phyloP scores from a whole-genome alignment of 1,284 basidiomycete species.

The Ustanciosporium gigantosporum region DNA sequence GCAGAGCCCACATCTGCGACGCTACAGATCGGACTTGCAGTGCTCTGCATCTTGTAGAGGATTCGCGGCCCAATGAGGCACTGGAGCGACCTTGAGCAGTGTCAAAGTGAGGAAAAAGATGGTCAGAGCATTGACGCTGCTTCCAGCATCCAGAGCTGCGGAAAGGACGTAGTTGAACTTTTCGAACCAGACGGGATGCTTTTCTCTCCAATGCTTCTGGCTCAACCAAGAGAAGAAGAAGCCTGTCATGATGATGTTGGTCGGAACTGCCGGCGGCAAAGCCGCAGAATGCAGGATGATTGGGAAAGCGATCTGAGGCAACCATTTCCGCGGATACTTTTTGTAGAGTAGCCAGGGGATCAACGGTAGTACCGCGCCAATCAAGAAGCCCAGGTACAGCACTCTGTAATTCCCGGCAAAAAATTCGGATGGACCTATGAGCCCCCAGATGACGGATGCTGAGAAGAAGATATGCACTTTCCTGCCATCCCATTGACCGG shows the following conservation, averaged over 20 bases:
- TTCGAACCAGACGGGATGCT: slow-evolving; percentile 54
- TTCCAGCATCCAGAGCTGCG: slow-evolving; percentile 64
- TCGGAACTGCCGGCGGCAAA: slow-evolving; percentile 59
- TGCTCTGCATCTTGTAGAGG: slow-evolving; percentile 39
- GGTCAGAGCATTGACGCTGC: slow-evolving; percentile 62
- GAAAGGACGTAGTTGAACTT: slow-evolving; percentile 58
- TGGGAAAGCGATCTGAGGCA: slow-evolving; percentile 63
- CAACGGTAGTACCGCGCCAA: slow-evolving; percentile 63
- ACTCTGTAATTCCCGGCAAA: slow-evolving; percentile 64
- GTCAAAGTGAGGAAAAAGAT: slow-evolving; percentile 62
- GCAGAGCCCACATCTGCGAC: no score
- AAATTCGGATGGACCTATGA: slow-evolving; percentile 63
- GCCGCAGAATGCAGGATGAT: slow-evolving; percentile 64
- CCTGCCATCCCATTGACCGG: slow-evolving; percentile 62
- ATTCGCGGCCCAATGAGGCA: slow-evolving; percentile 44
- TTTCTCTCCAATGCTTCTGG: slow-evolving; percentile 62
- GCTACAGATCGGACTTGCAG: slow-evolving; percentile 13
- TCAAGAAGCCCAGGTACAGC: slow-evolving; percentile 62
- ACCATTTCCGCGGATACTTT: slow-evolving; percentile 52
- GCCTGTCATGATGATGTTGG: slow-evolving; percentile 65
- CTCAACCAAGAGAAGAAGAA: slow-evolving; percentile 61
- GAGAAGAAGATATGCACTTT: slow-evolving; percentile 60
- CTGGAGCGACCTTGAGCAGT: slow-evolving; percentile 44
- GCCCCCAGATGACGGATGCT: slow-evolving; percentile 64
- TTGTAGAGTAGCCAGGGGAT: slow-evolving; percentile 63